A percentile compares a stretch with the other conserved stretches of the same genome.
These are phyloP conservation scores for Fraxinus velutina DNA, from an alignment of 305 asterid genomes.

Conservation along the genomic window DNA sequence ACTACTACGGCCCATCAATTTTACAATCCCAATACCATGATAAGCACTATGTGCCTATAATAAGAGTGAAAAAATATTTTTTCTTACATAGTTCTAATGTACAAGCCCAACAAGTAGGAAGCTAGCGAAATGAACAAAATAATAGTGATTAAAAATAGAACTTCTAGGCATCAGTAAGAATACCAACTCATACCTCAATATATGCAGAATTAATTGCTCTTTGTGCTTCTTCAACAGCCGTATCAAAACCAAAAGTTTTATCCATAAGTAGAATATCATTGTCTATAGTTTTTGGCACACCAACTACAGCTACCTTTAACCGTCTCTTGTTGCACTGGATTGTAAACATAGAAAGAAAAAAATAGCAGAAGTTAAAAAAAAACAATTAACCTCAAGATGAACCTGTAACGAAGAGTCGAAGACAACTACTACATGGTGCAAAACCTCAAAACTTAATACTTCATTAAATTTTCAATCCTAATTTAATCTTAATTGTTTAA, in stretches of 20 bases:
- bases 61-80: constrained; percentile 21
- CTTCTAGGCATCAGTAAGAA: not conserved
- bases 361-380: not conserved
- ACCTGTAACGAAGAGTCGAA: not conserved
- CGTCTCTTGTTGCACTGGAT: constrained; percentile 65
- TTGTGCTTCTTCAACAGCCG: constrained; percentile 98
- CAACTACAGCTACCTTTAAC: constrained; percentile 77
- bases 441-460: not conserved
- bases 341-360: constrained; percentile 13
- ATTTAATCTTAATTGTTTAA: not conserved
- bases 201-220: constrained; percentile 89
- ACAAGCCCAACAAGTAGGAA: not conserved
- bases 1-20: constrained; percentile 95
- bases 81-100: constrained; percentile 12
- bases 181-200: constrained; percentile 59
- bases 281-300: constrained; percentile 97
- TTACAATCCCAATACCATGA: constrained; percentile 86
- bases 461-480: not conserved
- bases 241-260: constrained; percentile 96
- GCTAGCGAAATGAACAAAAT: not conserved
- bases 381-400: not conserved
- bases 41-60: constrained; percentile 96
- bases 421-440: not conserved
- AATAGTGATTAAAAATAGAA: not conserved
- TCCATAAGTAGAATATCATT: constrained; percentile 94